A percentile compares a stretch with the other conserved stretches of the same genome.
Evolutionary conservation across 129 eudicot species (phyloP).

Genomic region (Helichrysum umbraculigerum): DNA sequence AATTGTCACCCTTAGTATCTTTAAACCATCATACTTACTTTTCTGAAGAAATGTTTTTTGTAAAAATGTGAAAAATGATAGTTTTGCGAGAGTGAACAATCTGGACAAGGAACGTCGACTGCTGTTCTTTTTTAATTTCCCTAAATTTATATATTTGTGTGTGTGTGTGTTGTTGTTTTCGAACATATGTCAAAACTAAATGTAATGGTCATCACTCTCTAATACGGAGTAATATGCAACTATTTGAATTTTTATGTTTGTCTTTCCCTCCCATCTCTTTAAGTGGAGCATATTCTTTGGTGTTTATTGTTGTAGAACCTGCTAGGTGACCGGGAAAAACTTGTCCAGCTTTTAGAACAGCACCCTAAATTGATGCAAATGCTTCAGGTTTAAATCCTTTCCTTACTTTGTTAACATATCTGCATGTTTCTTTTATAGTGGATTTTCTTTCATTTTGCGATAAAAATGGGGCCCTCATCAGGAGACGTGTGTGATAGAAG

Average conservation of each 20-base stretch:
- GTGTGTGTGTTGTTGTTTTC: neutral
- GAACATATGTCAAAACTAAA: neutral
- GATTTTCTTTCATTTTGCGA: neutral
- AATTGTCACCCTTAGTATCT: neutral
- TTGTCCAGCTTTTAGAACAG: slow-evolving; percentile 87
- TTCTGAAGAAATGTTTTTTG: neutral
- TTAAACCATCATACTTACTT: neutral
- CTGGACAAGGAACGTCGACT: neutral
- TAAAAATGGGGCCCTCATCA: neutral
- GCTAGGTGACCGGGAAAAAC: slow-evolving; percentile 83
- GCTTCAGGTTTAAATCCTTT: slow-evolving; percentile 50
- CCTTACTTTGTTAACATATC: neutral
- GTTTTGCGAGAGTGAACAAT: neutral
- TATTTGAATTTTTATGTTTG: neutral
- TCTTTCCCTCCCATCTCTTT: slow-evolving; percentile 7
- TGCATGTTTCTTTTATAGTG: neutral
- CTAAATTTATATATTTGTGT: neutral
- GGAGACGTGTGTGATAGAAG: neutral
- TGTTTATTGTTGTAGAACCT: slow-evolving; percentile 70
- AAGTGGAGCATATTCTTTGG: neutral
- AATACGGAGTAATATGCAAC: neutral
- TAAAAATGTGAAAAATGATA: neutral
- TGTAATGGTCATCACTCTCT: neutral
- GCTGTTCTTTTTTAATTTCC: neutral
- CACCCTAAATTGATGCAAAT: slow-evolving; percentile 93